These are phyloP conservation scores for Colletotrichum nymphaeae DNA, from an alignment of 2,329 filamentous ascomycete species.

Conservation along the genomic window DNA sequence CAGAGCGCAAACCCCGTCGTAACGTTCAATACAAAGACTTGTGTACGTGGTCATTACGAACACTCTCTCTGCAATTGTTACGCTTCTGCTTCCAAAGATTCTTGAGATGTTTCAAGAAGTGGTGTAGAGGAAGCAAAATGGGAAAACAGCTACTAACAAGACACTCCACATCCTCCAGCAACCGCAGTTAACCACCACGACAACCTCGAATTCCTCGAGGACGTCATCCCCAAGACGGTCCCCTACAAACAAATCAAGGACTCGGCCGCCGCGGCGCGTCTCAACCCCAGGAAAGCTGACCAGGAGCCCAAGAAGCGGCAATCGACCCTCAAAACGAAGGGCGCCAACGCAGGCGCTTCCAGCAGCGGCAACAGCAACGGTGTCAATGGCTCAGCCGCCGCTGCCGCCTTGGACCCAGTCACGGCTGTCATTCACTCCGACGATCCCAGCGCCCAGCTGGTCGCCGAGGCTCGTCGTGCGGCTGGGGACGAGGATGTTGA, in stretches of 20 bases:
- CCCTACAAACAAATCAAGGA: constrained; percentile 85
- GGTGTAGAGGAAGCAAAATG: background rate
- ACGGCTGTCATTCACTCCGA: constrained; percentile 39
- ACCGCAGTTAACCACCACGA: constrained; percentile 88
- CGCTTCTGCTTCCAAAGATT: background rate
- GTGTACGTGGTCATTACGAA: constrained; percentile 60
- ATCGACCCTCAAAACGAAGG: constrained; percentile 13
- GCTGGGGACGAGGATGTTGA: constrained; percentile 64
- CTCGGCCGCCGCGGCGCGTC: constrained; percentile 61
- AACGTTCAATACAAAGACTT: constrained; percentile 98
- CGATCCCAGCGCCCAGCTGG: constrained; percentile 65
- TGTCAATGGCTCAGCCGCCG: constrained; percentile 31
- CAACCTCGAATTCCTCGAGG: constrained; percentile 93
- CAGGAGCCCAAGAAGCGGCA: constrained; percentile 47
- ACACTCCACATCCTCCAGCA: constrained; percentile 59
- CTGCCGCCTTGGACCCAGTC: background rate
- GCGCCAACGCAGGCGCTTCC: background rate
- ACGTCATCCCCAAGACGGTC: constrained; percentile 88
- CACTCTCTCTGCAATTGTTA: background rate
- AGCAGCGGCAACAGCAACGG: constrained; percentile 12
- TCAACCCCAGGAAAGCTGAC: constrained; percentile 57
- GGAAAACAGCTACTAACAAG: background rate
- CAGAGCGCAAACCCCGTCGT: constrained; percentile 89
- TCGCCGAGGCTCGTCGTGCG: constrained; percentile 65
- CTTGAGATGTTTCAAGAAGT: background rate